phyloP scores from a whole-genome alignment of 768 basidiomycete genomes.

The Polyporus arcularius region DNA sequence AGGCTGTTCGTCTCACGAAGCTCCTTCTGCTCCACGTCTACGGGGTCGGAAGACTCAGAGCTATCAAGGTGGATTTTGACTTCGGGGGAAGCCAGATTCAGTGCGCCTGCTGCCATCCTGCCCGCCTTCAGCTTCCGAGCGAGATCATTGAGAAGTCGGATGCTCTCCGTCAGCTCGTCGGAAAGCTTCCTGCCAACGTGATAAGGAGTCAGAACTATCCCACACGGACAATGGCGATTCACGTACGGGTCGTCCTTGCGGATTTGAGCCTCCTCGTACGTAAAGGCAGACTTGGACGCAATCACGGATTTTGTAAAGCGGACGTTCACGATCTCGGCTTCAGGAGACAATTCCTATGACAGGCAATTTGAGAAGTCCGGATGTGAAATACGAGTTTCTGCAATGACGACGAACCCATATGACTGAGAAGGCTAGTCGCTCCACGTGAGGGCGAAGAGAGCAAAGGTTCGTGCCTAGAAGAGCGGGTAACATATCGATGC shows the following conservation, averaged over 20 bases:
- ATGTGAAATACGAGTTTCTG: not conserved
- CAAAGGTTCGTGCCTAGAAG: conserved; percentile 95
- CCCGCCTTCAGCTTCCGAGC: conserved; percentile 82
- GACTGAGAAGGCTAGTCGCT: conserved; percentile 91
- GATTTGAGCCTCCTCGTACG: conserved; percentile 94
- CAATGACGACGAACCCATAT: conserved; percentile 72
- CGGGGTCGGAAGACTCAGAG: conserved; percentile 90
- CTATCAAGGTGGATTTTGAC: conserved; percentile 96
- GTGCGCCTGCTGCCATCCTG: conserved; percentile 94
- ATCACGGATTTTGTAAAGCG: conserved; percentile 97
- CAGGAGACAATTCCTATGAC: conserved; percentile 80
- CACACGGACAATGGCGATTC: not conserved
- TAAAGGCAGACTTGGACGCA: conserved; percentile 93
- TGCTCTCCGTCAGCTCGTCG: conserved; percentile 82
- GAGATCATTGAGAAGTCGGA: conserved; percentile 85
- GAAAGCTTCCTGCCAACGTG: conserved; percentile 55
- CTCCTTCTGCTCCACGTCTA: conserved; percentile 97
- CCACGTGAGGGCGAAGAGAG: conserved; percentile 88
- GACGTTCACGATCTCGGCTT: conserved; percentile 88
- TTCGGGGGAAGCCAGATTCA: conserved; percentile 97
- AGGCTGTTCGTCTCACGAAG: conserved; percentile 91
- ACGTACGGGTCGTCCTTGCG: conserved; percentile 90
- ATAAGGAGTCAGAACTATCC: not conserved
- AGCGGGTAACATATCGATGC: conserved; percentile 96
- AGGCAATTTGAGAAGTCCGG: conserved; percentile 9